Conservation (phyloP, 495 filamentous ascomycete species). For the Mycothermus thermophilus region DNA sequence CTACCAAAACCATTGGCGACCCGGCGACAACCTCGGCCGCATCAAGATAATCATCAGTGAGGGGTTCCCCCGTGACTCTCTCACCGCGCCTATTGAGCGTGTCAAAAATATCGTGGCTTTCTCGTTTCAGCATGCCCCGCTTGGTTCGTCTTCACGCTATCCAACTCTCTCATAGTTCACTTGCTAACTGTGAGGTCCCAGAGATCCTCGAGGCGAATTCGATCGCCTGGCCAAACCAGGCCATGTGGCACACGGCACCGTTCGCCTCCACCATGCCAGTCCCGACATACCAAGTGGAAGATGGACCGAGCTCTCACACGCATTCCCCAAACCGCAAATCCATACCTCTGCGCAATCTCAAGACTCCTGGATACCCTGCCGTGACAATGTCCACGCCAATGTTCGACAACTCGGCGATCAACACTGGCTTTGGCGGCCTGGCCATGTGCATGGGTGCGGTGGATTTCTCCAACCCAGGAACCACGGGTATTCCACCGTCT, state of each 20-base stretch:
- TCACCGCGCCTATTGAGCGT: constrained; percentile 45
- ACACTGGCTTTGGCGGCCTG: constrained; percentile 9
- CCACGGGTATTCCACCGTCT: constrained; percentile 10
- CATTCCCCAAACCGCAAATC: constrained; percentile 27
- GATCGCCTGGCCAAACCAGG: constrained; percentile 73
- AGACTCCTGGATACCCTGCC: constrained; percentile 7
- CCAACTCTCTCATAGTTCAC: background rate
- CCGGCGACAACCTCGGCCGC: constrained; percentile 53
- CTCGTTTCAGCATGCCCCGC: constrained; percentile 76
- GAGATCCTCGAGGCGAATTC: constrained; percentile 60
- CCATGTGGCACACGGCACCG: constrained; percentile 49
- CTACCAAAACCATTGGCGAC: constrained; percentile 56
- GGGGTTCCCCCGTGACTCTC: constrained; percentile 43
- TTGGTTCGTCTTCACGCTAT: constrained; percentile 34
- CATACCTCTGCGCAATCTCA: constrained; percentile 3
- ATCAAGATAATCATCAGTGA: constrained; percentile 71
- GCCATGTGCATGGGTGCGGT: constrained; percentile 9
- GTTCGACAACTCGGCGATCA: constrained; percentile 9
- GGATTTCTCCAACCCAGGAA: constrained; percentile 9
- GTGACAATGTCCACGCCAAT: background rate
- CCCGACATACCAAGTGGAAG: constrained; percentile 27
- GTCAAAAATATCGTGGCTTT: constrained; percentile 64
- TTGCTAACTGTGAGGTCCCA: constrained; percentile 9
- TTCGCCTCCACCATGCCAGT: constrained; percentile 24
- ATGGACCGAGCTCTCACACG: constrained; percentile 27